Percentiles rank a stretch among this genome's conserved stretches.
These are phyloP conservation scores for Fragaria vesca DNA, from an alignment of 306 rosid genomes.

Conservation along the genomic window DNA sequence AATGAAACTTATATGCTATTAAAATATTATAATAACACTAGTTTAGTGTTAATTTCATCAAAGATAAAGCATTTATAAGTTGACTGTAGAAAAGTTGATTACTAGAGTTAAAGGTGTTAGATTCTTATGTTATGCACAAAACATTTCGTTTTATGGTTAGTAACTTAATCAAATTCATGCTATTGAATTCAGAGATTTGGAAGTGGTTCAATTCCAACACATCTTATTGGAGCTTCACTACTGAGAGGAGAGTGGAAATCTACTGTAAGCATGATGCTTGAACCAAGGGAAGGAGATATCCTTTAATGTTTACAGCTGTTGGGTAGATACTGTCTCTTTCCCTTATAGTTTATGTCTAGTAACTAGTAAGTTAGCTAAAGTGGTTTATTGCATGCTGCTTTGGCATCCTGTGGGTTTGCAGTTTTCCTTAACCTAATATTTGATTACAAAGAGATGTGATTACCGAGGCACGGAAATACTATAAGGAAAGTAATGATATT, in stretches of 20 bases:
- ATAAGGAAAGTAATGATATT: constrained; percentile 65
- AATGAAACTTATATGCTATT: neutral
- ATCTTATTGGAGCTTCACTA: constrained; percentile 72
- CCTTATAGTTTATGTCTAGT: constrained; percentile 13
- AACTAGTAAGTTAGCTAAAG: neutral
- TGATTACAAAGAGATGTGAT: constrained; percentile 61
- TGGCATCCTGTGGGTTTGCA: constrained; percentile 18
- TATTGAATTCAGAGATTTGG: constrained; percentile 76
- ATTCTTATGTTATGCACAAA: neutral
- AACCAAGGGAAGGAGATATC: constrained; percentile 99
- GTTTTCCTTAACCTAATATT: constrained; percentile 47
- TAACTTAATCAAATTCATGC: constrained; percentile 25
- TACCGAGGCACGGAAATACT: constrained; percentile 74
- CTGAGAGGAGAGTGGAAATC: constrained; percentile 86
- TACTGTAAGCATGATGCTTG: constrained; percentile 80
- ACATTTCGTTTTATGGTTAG: constrained; percentile 5
- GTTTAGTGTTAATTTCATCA: neutral
- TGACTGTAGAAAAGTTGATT: neutral
- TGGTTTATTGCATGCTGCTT: constrained; percentile 29
- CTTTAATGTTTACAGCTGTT: constrained; percentile 40
- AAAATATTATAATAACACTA: neutral
- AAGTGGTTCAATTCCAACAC: constrained; percentile 93
- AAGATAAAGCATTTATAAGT: neutral
- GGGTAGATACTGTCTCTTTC: neutral
- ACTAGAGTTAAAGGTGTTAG: neutral